A percentile compares a stretch with the other conserved stretches of the same genome.
These are phyloP conservation scores for Thielaviopsis musarum DNA, from an alignment of 2,329 filamentous ascomycete species.

Conservation along the genomic window DNA sequence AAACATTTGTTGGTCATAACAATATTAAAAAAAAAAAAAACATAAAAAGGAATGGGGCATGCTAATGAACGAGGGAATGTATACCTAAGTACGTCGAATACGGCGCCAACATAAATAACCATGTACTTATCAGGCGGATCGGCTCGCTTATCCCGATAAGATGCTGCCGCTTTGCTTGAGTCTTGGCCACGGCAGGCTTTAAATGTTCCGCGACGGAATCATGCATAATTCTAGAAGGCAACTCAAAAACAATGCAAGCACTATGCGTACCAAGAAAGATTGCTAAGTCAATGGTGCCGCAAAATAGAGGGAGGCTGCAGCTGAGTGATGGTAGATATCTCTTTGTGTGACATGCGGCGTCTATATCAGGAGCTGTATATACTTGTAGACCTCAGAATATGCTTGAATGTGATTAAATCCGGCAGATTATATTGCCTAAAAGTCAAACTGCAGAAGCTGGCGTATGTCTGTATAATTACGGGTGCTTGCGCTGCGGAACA, in stretches of 20 bases:
- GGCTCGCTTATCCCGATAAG: slow-evolving; percentile 3
- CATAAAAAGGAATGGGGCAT: too few relatives aligned
- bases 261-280: not conserved
- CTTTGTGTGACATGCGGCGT: not conserved
- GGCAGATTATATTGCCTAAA: too few relatives aligned
- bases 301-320: not conserved
- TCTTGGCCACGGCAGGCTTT: not conserved
- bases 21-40: too few relatives aligned
- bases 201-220: not conserved
- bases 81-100: too few relatives aligned
- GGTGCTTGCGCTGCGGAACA: not conserved
- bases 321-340: not conserved
- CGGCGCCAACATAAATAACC: not conserved
- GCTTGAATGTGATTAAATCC: too few relatives aligned
- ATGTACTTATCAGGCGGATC: not conserved
- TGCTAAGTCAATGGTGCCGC: not conserved
- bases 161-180: not conserved
- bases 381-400: too few relatives aligned
- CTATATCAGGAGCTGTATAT: too few relatives aligned
- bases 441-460: too few relatives aligned
- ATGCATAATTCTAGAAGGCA: not conserved
- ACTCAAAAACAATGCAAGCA: not conserved
- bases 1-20: too few relatives aligned
- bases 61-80: too few relatives aligned
- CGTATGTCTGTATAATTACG: not conserved